These are phyloP conservation scores for Cyclotella choctawhatcheeana DNA, from an alignment of 108 stramenopile genomes.

Conservation along the genomic window DNA sequence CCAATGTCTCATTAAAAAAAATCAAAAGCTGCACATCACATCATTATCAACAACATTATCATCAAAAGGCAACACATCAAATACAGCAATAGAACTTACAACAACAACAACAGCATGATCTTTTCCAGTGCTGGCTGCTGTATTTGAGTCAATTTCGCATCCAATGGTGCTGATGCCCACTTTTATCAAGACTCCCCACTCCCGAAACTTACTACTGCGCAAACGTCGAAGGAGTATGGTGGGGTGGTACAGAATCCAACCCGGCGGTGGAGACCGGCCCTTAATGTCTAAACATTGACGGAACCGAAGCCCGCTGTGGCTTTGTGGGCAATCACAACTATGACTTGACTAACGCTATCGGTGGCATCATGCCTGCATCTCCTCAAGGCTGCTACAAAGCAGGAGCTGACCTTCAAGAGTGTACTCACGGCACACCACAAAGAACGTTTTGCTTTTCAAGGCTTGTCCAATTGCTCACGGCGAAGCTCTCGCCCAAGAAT, in stretches of 20 bases:
- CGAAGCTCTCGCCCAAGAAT: constrained; percentile 54
- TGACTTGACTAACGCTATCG: constrained; percentile 51
- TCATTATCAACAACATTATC: too few relatives aligned
- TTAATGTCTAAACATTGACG: constrained; percentile 48
- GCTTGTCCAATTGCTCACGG: constrained; percentile 55
- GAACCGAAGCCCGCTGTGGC: constrained; percentile 47
- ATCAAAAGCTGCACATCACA: not conserved
- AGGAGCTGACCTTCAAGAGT: constrained; percentile 48
- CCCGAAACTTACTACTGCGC: too few relatives aligned
- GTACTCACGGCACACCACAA: constrained; percentile 62
- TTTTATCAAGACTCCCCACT: constrained; percentile 46
- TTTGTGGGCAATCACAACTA: constrained; percentile 47
- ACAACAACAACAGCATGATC: constrained; percentile 7
- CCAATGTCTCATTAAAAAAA: not conserved
- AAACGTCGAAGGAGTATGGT: constrained; percentile 25
- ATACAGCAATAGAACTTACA: too few relatives aligned
- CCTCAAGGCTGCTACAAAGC: constrained; percentile 49
- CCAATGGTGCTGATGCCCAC: constrained; percentile 33
- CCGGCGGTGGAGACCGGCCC: constrained; percentile 32
- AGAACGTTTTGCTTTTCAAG: constrained; percentile 57
- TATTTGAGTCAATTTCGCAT: not conserved
- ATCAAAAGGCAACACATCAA: not conserved
- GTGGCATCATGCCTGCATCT: constrained; percentile 44
- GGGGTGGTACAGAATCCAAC: constrained; percentile 25
- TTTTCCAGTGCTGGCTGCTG: constrained; percentile 9